Base-by-base conservation (phyloP, 2,329 filamentous ascomycete genomes). In the Zarea fungicola region DNA sequence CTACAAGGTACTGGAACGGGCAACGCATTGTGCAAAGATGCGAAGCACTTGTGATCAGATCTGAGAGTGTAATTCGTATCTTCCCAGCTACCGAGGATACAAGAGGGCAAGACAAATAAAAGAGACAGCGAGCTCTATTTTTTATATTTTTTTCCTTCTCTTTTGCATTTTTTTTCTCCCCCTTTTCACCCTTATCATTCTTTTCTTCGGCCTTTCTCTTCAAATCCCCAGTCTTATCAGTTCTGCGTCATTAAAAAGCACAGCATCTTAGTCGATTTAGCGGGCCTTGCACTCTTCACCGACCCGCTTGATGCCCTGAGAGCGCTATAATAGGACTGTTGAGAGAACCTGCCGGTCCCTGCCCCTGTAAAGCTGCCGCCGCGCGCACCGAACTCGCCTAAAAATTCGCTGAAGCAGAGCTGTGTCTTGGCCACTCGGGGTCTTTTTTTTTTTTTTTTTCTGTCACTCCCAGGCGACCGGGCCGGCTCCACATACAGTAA, bases 181-280 rank as follows among this genome's bases (percentile, higher is more conserved):
- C 26, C 13, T 29, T 11, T 22, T 10, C 22, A 21, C 18, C 23
- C 42, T 37, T 45, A 45, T 36, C 42, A 19, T 6, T 21, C 31
- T 35, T 23, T 43, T 35, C n/a, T n/a, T n/a, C n/a, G n/a, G n/a
- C n/a, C n/a, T n/a, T 48, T 47, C 41, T 39, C 40, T 41, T 41
- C n/a, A 22, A 37, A 35, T 48, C 48, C 41, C 21, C 39, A 46
- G 19, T 47, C 49, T 46, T 50, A 48, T 35, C 42, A 16, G 25
- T 29, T 21, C 44, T 39, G 44, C 49, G 36, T 49, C 39, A 39
- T 43, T 47, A 44, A 23, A 34, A 22, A 43, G 31, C 36, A 28
- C 34, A 26, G 13, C 43, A 19, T 43, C 39, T 36, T 39, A 37
- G 32, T 42, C 32, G 31, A 37, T 43, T 39, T 10, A 42, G 39